Evolutionary conservation across 352 stramenopile genomes (phyloP).

Genomic region (Pythium periplocum): DNA sequence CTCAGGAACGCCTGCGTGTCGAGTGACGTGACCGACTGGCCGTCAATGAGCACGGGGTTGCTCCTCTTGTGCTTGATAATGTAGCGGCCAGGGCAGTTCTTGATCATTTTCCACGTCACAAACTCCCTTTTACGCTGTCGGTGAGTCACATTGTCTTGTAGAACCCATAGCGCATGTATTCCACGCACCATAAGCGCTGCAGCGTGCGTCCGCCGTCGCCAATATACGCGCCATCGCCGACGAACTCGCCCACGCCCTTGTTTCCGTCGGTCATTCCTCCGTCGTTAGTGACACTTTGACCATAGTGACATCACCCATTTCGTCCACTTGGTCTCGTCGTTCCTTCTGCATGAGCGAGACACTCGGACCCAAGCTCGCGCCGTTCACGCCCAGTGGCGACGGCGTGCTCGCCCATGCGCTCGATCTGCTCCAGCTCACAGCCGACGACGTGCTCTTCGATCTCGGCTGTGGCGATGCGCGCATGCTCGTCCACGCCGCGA

Average conservation of each 20-base stretch:
- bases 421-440: conserved; percentile 52
- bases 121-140: conserved; percentile 30
- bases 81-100: conserved; percentile 59
- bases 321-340: too few relatives aligned
- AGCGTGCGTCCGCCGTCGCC: conserved; percentile 45
- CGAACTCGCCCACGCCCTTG: conserved; percentile 13
- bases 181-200: conserved; percentile 40
- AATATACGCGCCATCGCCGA: conserved; percentile 43
- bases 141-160: too few relatives aligned
- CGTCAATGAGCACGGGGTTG: conserved; percentile 26
- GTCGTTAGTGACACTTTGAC: conserved; percentile 6
- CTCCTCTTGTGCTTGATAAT: conserved; percentile 51
- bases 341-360: too few relatives aligned
- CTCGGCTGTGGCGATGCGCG: conserved; percentile 76
- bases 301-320: neutral
- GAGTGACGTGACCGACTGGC: conserved; percentile 27
- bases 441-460: conserved; percentile 64
- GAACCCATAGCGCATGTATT: neutral
- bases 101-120: conserved; percentile 67
- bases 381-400: conserved; percentile 73
- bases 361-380: conserved; percentile 54
- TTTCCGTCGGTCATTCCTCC: neutral
- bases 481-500: conserved; percentile 56
- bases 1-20: conserved; percentile 24
- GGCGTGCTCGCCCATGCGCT: conserved; percentile 54